Percentiles rank a stretch among this genome's conserved stretches.
These are phyloP conservation scores for Phycomyces blakesleeanus DNA, from an alignment of 192 early-diverging fungal species.

Conservation along the genomic window DNA sequence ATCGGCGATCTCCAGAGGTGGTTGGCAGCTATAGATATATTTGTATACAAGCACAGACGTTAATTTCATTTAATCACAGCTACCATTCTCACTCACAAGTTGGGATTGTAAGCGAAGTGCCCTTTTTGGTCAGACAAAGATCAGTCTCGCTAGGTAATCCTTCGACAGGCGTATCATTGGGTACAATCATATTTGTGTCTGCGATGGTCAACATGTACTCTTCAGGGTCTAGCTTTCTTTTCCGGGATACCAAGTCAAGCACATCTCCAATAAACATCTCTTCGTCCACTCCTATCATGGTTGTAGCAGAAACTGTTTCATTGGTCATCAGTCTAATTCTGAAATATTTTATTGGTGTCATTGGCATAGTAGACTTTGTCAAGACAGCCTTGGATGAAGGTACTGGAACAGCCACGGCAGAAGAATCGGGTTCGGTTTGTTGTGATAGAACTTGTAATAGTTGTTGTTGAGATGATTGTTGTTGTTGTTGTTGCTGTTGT, in stretches of 20 bases:
- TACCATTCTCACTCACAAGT: slow-evolving; percentile 23
- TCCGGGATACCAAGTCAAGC: slow-evolving; percentile 80
- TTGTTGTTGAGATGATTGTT: background rate
- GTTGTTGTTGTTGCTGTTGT: background rate
- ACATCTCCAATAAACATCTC: slow-evolving; percentile 75
- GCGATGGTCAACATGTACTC: slow-evolving; percentile 87
- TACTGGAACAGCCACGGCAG: slow-evolving; percentile 32
- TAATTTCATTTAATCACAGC: too few relatives aligned
- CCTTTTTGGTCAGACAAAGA: slow-evolving; percentile 69
- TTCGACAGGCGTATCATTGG: slow-evolving; percentile 78
- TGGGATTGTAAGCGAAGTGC: slow-evolving; percentile 33
- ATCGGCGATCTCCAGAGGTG: slow-evolving; percentile 38
- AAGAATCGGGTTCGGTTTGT: slow-evolving; percentile 21
- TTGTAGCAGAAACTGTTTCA: slow-evolving; percentile 84
- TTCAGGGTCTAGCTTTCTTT: slow-evolving; percentile 80
- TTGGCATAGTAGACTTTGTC: slow-evolving; percentile 38
- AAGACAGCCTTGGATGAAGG: slow-evolving; percentile 37
- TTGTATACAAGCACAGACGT: too few relatives aligned
- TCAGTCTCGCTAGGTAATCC: slow-evolving; percentile 57
- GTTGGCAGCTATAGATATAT: slow-evolving; percentile 10
- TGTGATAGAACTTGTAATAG: background rate
- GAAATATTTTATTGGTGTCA: slow-evolving; percentile 40
- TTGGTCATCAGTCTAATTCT: slow-evolving; percentile 50
- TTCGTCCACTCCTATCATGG: slow-evolving; percentile 74
- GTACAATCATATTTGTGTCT: slow-evolving; percentile 66